phyloP scores from a whole-genome alignment of 768 basidiomycete genomes.

The Tubosaeta brunneosetosa region DNA sequence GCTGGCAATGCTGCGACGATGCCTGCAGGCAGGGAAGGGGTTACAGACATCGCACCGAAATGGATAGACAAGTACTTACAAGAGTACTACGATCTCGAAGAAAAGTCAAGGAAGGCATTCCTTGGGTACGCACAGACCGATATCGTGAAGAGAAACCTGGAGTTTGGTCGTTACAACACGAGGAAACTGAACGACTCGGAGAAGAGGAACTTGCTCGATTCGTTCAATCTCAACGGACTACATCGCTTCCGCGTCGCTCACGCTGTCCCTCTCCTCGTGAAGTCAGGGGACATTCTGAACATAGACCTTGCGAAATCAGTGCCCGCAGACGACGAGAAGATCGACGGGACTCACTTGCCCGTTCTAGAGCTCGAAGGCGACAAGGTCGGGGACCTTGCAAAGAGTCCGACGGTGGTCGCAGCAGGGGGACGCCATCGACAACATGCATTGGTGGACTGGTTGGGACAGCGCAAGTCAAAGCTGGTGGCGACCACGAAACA shows the following conservation, averaged over 20 bases:
- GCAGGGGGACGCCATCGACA: background rate
- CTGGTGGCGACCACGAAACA: too few species aligned
- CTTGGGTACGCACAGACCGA: background rate
- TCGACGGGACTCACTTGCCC: background rate
- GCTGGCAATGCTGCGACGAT: too few species aligned
- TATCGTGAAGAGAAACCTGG: background rate
- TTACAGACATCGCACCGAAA: background rate
- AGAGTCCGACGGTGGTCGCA: background rate
- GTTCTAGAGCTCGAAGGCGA: background rate
- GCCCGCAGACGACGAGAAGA: background rate
- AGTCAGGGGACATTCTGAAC: background rate
- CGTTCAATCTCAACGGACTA: conserved; percentile 1
- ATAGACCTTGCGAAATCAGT: background rate
- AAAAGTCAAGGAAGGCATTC: background rate
- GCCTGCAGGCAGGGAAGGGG: background rate
- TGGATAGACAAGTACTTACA: background rate
- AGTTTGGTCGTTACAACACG: background rate
- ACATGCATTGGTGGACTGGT: background rate
- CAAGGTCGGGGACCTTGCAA: background rate
- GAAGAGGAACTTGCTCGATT: background rate
- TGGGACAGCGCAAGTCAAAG: background rate
- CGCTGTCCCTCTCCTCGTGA: background rate
- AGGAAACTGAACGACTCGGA: background rate
- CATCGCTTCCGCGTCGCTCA: background rate
- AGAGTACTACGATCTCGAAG: background rate